These are phyloP conservation scores for Ascoidea rubescens DNA, from an alignment of 805 yeast species.

Conservation along the genomic window DNA sequence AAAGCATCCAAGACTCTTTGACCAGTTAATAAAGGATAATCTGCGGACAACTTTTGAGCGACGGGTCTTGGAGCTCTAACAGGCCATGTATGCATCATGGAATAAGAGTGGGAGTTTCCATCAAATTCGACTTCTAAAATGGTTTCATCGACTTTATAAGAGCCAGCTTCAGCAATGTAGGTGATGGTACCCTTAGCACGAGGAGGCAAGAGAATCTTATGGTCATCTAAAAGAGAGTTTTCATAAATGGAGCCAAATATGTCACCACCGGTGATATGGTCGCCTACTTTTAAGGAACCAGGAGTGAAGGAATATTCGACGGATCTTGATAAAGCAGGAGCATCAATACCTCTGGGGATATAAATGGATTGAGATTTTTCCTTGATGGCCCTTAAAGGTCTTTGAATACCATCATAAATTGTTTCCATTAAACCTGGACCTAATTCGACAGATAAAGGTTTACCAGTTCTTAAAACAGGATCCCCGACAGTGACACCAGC, in stretches of 20 bases:
- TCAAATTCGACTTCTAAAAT: slow-evolving; percentile 90
- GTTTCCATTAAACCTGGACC: slow-evolving; percentile 99
- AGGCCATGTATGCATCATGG: slow-evolving; percentile 99
- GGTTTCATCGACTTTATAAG: slow-evolving; percentile 82
- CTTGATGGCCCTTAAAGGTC: slow-evolving; percentile 91
- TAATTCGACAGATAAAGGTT: slow-evolving; percentile 96
- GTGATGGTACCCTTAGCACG: slow-evolving; percentile 97
- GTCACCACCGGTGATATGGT: slow-evolving; percentile 94
- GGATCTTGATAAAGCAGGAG: slow-evolving; percentile 84
- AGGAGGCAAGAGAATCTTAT: slow-evolving; percentile 92
- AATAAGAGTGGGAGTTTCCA: slow-evolving; percentile 64
- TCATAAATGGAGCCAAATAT: slow-evolving; percentile 89
- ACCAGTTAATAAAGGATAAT: slow-evolving; percentile 92
- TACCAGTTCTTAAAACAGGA: slow-evolving; percentile 95
- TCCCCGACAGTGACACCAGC: slow-evolving; percentile 99
- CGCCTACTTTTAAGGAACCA: slow-evolving; percentile 70
- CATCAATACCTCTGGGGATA: slow-evolving; percentile 97
- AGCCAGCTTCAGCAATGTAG: slow-evolving; percentile 78
- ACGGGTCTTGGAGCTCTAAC: slow-evolving; percentile 99
- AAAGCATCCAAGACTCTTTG: slow-evolving; percentile 97
- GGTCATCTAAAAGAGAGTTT: slow-evolving; percentile 85
- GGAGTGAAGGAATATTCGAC: slow-evolving; percentile 82
- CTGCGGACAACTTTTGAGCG: slow-evolving; percentile 84
- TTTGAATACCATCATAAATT: slow-evolving; percentile 98
- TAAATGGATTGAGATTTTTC: slow-evolving; percentile 83